Evolutionary conservation across 176 grass and related monocot species (phyloP).

Genomic region (Avena eriantha): DNA sequence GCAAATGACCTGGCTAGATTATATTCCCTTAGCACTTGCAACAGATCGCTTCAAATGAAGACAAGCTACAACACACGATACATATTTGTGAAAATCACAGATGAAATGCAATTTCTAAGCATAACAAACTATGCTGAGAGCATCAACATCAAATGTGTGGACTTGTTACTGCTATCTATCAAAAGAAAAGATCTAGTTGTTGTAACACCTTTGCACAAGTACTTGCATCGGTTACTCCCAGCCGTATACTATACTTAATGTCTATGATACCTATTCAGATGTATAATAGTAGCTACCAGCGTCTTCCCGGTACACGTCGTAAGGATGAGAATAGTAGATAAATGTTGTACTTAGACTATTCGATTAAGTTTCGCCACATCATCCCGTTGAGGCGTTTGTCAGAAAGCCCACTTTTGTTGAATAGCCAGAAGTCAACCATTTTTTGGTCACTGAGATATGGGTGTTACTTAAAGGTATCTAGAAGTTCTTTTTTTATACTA

Average conservation of each 20-base stretch:
- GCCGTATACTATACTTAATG: background rate
- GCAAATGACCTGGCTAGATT: conserved; percentile 32
- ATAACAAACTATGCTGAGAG: conserved; percentile 24
- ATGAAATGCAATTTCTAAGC: background rate
- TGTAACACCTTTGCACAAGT: conserved; percentile 11
- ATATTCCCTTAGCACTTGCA: conserved; percentile 34
- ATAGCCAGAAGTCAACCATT: conserved; percentile 21
- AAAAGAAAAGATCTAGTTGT: conserved; percentile 16
- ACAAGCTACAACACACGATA: conserved; percentile 34
- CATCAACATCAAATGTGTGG: background rate
- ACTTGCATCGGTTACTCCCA: background rate
- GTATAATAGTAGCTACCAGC: conserved; percentile 8
- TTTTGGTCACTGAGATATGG: conserved; percentile 23
- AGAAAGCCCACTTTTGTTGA: conserved; percentile 33
- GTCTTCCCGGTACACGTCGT: conserved; percentile 5
- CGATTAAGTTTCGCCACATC: conserved; percentile 12
- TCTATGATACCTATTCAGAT: conserved; percentile 5
- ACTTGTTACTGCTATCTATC: conserved; percentile 25
- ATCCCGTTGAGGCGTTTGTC: background rate
- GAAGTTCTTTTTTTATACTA: conserved; percentile 18
- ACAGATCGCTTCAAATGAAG: conserved; percentile 34
- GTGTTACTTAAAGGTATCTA: conserved; percentile 39
- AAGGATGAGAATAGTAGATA: background rate
- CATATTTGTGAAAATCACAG: background rate
- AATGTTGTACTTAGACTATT: background rate